A percentile compares a stretch with the other conserved stretches of the same genome.
These are phyloP conservation scores for Neobulgaria alba DNA, from an alignment of 2,329 filamentous ascomycete species.

Conservation along the genomic window DNA sequence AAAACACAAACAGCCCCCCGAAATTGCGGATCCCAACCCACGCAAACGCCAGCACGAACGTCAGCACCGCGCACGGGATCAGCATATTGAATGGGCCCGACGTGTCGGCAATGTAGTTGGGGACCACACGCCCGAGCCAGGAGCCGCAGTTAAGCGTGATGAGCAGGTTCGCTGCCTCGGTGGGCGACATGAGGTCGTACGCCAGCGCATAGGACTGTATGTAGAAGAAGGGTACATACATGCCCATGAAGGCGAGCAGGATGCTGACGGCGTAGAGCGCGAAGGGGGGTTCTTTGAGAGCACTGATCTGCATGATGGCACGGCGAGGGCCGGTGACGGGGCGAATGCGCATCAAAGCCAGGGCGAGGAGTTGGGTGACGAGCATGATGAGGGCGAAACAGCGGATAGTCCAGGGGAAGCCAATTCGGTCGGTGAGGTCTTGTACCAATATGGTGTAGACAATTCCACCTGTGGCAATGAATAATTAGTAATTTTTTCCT, in stretches of 20 bases:
- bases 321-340: slow-evolving; percentile 30
- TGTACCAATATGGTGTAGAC: slow-evolving; percentile 52
- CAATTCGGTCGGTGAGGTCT: slow-evolving; percentile 30
- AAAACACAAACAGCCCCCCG: slow-evolving; percentile 56
- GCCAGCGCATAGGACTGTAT: neutral
- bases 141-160: slow-evolving; percentile 41
- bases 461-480: slow-evolving; percentile 44
- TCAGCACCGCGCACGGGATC: slow-evolving; percentile 16
- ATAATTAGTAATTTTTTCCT: slow-evolving; percentile 29
- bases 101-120: slow-evolving; percentile 42
- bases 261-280: slow-evolving; percentile 34
- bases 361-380: slow-evolving; percentile 26
- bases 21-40: slow-evolving; percentile 43
- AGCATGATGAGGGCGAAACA: slow-evolving; percentile 37
- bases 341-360: slow-evolving; percentile 32
- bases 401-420: slow-evolving; percentile 36
- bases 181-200: neutral
- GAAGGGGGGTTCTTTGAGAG: slow-evolving; percentile 36
- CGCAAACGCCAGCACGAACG: slow-evolving; percentile 5
- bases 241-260: slow-evolving; percentile 16
- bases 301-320: slow-evolving; percentile 35
- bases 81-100: slow-evolving; percentile 39
- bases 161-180: slow-evolving; percentile 36
- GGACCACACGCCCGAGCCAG: slow-evolving; percentile 44
- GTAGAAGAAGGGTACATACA: neutral